These are phyloP conservation scores for Extremus antarcticus DNA, from an alignment of 495 filamentous ascomycete species.

Conservation along the genomic window DNA sequence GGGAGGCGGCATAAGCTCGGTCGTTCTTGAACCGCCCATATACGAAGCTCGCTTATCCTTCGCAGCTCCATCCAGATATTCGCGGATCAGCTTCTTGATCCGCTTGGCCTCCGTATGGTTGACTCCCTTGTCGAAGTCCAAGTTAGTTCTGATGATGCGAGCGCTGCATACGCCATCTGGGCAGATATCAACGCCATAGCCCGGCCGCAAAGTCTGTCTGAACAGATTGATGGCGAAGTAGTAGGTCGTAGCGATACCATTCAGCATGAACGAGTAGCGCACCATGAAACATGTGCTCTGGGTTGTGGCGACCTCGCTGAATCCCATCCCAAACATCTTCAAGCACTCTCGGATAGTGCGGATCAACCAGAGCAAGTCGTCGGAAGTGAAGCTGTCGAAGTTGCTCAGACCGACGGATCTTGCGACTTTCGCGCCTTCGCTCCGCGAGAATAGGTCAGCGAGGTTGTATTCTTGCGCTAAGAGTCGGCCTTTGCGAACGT, in stretches of 20 bases:
- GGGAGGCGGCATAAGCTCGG: no score
- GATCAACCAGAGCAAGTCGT: slow-evolving; percentile 1
- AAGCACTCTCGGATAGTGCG: neutral
- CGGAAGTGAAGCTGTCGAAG: neutral
- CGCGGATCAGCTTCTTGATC: slow-evolving; percentile 1
- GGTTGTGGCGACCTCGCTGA: neutral
- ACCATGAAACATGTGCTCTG: neutral
- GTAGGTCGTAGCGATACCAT: neutral
- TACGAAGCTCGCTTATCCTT: neutral
- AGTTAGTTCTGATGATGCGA: neutral
- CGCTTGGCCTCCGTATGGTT: slow-evolving; percentile 1
- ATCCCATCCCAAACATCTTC: neutral
- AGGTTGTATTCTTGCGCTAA: neutral
- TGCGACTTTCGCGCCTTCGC: neutral
- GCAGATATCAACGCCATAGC: slow-evolving; percentile 4
- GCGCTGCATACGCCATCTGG: slow-evolving; percentile 2
- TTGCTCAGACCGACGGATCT: neutral
- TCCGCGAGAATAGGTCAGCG: neutral
- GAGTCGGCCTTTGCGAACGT: neutral
- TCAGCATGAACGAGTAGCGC: slow-evolving; percentile 3
- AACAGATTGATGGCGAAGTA: slow-evolving; percentile 8
- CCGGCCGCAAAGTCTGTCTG: neutral
- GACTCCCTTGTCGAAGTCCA: neutral
- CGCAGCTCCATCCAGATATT: neutral
- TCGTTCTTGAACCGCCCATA: no score